phyloP scores from a whole-genome alignment of 257 asterid genomes.

The Marsdenia floribunda region DNA sequence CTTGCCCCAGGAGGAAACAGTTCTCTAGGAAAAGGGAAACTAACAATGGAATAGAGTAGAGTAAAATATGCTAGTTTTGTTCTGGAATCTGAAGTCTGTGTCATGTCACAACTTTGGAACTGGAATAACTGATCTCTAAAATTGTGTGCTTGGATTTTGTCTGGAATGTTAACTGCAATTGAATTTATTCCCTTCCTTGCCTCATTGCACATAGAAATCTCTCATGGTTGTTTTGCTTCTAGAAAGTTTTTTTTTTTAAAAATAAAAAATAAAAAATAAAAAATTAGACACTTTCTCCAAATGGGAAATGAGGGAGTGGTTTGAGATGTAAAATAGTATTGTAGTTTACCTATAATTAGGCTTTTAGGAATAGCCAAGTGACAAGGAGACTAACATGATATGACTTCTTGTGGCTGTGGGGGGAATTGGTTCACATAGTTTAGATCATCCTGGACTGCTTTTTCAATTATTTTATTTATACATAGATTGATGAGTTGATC shows the following conservation, averaged over 20 bases:
- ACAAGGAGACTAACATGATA: not conserved
- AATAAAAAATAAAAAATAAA: too few relatives aligned
- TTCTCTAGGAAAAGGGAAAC: not conserved
- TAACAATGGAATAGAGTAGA: not conserved
- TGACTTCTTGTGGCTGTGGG: not conserved
- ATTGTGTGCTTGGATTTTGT: not conserved
- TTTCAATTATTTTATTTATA: not conserved
- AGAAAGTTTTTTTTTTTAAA: not conserved
- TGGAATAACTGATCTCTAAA: not conserved
- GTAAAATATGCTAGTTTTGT: not conserved
- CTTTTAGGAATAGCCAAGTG: not conserved
- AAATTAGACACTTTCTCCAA: not conserved
- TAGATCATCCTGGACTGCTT: not conserved
- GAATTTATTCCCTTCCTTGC: not conserved
- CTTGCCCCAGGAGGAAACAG: not conserved
- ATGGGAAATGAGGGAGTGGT: not conserved
- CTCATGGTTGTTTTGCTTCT: not conserved
- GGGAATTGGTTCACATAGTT: not conserved
- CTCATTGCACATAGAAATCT: too few relatives aligned
- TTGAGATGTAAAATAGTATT: too few relatives aligned
- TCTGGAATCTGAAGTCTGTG: not conserved
- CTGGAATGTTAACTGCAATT: not conserved
- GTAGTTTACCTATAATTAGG: not conserved
- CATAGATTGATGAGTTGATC: slow-evolving; percentile 9
- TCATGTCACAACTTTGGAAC: not conserved